These are phyloP conservation scores for Cicer chorassanicum DNA, from an alignment of 306 rosid genomes.

Conservation along the genomic window DNA sequence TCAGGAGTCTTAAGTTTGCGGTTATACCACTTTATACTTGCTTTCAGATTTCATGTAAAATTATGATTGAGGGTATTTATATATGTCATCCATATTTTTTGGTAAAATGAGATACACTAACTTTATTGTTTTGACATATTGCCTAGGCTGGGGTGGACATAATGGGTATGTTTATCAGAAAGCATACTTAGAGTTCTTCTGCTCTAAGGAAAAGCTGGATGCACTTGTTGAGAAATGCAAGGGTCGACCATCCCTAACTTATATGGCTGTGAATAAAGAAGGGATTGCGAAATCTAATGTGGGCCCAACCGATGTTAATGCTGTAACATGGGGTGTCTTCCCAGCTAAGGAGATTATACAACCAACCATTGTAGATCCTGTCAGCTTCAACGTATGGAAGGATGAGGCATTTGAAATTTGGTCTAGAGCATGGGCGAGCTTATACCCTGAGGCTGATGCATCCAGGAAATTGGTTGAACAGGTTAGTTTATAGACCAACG, in stretches of 20 bases:
- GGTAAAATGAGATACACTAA: constrained; percentile 30
- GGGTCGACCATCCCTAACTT: constrained; percentile 70
- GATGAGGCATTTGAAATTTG: constrained; percentile 96
- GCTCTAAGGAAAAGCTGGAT: constrained; percentile 80
- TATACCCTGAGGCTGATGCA: constrained; percentile 75
- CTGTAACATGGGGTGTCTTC: constrained; percentile 99
- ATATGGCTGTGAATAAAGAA: constrained; percentile 83
- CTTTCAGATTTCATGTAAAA: not conserved
- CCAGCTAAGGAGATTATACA: constrained; percentile 92
- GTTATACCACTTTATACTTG: constrained; percentile 3
- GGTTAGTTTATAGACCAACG: constrained; percentile 54
- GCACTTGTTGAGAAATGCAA: constrained; percentile 70
- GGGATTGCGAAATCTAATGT: constrained; percentile 77
- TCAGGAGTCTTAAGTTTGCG: not conserved
- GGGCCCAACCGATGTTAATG: constrained; percentile 75
- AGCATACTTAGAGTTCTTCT: constrained; percentile 95
- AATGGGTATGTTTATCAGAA: constrained; percentile 95
- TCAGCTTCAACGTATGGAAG: constrained; percentile 88
- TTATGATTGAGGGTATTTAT: constrained; percentile 29
- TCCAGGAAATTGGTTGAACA: constrained; percentile 85
- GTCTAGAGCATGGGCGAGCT: constrained; percentile 87
- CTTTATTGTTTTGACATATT: constrained; percentile 34
- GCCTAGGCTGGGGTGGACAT: constrained; percentile 94
- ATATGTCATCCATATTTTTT: constrained; percentile 10
- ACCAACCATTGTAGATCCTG: constrained; percentile 93